phyloP scores from a whole-genome alignment of 2,329 filamentous ascomycete species.

The Harringtonia lauricola region DNA sequence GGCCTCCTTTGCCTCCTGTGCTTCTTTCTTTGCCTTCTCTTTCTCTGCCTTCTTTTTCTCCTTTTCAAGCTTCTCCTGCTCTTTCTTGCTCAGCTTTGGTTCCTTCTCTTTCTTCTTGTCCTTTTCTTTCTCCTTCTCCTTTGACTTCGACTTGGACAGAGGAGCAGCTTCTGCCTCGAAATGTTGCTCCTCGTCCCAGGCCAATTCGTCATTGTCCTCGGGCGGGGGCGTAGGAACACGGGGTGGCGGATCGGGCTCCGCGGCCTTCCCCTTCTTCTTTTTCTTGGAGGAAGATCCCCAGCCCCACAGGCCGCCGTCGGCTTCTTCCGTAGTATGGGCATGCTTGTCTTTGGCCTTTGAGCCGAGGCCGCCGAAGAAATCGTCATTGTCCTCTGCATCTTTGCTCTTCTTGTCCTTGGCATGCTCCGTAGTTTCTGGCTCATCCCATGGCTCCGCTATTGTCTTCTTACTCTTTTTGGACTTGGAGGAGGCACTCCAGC shows the following conservation, averaged over 20 bases:
- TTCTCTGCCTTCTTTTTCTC: constrained; percentile 25
- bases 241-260: constrained; percentile 31
- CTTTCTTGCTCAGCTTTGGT: constrained; percentile 36
- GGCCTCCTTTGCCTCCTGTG: constrained; percentile 19
- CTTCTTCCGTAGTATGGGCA: constrained; percentile 9
- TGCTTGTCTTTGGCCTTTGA: constrained; percentile 14
- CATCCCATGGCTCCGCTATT: constrained; percentile 3
- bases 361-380: constrained; percentile 19
- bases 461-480: constrained; percentile 7
- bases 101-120: constrained; percentile 26
- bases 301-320: constrained; percentile 20
- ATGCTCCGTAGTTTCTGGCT: constrained; percentile 7
- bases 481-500: constrained; percentile 5
- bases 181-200: constrained; percentile 19
- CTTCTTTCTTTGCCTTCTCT: constrained; percentile 32
- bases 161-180: constrained; percentile 24
- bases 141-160: constrained; percentile 20
- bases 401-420: constrained; percentile 7
- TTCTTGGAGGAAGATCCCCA: constrained; percentile 20
- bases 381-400: constrained; percentile 8
- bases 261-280: constrained; percentile 21
- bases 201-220: constrained; percentile 32
- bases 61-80: constrained; percentile 38
- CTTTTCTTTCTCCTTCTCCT: constrained; percentile 22
- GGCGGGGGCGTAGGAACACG: constrained; percentile 36